Conservation (phyloP, 129 eudicot genomes). For the sunflower (Helianthus annuus) region HanXRQr2.0-SUNRISE NC_035433.2:10024517-10025016, state of each 20-base stretch:
- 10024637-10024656: slow-evolving; percentile 98
- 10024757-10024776: slow-evolving; percentile 1
- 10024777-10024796: slow-evolving; percentile 38
- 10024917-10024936: slow-evolving; percentile 10
- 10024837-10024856: slow-evolving; percentile 17
- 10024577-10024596: slow-evolving; percentile 9
- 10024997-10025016: slow-evolving; percentile 97
- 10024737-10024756: slow-evolving; percentile 3
- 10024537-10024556: background rate
- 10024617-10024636: slow-evolving; percentile 44
- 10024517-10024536: background rate
- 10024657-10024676: slow-evolving; percentile 97
- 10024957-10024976: slow-evolving; percentile 99
- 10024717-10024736: slow-evolving; percentile 2
- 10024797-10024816: slow-evolving; percentile 31
- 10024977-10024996: slow-evolving; percentile 94
- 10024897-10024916: slow-evolving; percentile 11
- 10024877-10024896: slow-evolving; percentile 1
- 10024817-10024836: slow-evolving; percentile 81
- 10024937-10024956: slow-evolving; percentile 61
- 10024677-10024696: slow-evolving; percentile 99
- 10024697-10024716: slow-evolving; percentile 51
- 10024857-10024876: slow-evolving; percentile 14
- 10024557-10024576: slow-evolving; percentile 10
- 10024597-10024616: background rate